A percentile compares a stretch with the other conserved stretches of the same genome.
These are phyloP conservation scores for Mycena chlorophos DNA, from an alignment of 768 basidiomycete genomes.

Conservation along the genomic window DNA sequence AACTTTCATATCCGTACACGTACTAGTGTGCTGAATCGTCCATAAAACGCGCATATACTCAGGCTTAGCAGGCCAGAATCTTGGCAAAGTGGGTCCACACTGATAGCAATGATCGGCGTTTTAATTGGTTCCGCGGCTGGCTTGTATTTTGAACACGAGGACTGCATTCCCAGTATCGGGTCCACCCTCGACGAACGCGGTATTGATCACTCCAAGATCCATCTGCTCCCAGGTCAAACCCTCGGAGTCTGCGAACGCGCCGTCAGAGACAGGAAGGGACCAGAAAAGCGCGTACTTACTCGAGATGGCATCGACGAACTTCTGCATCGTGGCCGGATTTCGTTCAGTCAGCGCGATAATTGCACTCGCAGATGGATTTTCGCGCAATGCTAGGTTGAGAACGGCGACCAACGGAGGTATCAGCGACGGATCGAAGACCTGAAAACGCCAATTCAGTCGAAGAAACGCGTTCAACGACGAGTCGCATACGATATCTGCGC, in stretches of 20 bases:
- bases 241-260: too few species aligned
- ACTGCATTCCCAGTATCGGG: background rate
- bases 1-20: too few species aligned
- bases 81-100: too few species aligned
- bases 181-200: background rate
- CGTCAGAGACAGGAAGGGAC: too few species aligned
- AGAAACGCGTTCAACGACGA: background rate
- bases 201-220: too few species aligned
- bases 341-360: constrained; percentile 58
- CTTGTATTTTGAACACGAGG: background rate
- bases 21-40: too few species aligned
- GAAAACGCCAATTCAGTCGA: background rate
- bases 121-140: too few species aligned
- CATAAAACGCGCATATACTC: too few species aligned
- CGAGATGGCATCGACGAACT: constrained; percentile 44
- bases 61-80: too few species aligned
- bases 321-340: constrained; percentile 49
- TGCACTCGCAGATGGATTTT: constrained; percentile 26
- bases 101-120: too few species aligned
- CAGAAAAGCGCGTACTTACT: constrained; percentile 11
- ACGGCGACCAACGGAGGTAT: constrained; percentile 57
- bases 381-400: constrained; percentile 44
- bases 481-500: constrained; percentile 56
- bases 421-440: constrained; percentile 71
- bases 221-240: too few species aligned